Evolutionary conservation across 2,329 filamentous ascomycete species (phyloP).

Genomic region (Clarireedia hainanense): DNA sequence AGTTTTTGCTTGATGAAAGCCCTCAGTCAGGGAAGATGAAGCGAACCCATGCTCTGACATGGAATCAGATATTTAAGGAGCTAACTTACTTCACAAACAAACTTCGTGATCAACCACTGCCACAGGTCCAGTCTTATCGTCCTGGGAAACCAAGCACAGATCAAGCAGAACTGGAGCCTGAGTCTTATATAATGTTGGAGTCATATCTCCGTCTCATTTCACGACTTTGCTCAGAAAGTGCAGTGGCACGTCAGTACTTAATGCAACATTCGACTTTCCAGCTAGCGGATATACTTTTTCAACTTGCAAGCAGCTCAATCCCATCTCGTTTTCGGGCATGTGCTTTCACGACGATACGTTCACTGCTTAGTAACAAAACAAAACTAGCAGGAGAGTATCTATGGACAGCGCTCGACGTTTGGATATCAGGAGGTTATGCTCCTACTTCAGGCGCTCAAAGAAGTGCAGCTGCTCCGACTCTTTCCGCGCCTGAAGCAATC

Average conservation of each 20-base stretch:
- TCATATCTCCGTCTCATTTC: constrained; percentile 85
- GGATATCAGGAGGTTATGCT: constrained; percentile 57
- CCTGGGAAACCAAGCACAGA: constrained; percentile 54
- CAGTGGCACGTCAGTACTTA: constrained; percentile 64
- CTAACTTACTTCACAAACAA: constrained; percentile 75
- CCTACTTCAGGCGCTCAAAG: constrained; percentile 36
- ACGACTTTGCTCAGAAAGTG: constrained; percentile 70
- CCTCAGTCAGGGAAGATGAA: constrained; percentile 70
- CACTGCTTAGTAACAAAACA: constrained; percentile 69
- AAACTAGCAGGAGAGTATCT: constrained; percentile 59
- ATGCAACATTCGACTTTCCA: constrained; percentile 57
- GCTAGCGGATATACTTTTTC: constrained; percentile 66
- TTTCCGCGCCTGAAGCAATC: constrained; percentile 52
- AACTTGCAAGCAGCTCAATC: constrained; percentile 69
- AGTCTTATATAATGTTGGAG: constrained; percentile 94
- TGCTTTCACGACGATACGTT: constrained; percentile 70
- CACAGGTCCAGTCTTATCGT: constrained; percentile 47
- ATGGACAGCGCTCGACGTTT: constrained; percentile 75
- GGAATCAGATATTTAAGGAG: constrained; percentile 88
- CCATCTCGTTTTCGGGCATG: constrained; percentile 73
- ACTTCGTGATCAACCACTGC: constrained; percentile 62
- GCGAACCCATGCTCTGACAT: constrained; percentile 78
- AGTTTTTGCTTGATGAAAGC: constrained; percentile 82
- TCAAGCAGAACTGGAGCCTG: constrained; percentile 74
- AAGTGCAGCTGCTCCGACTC: constrained; percentile 14